Evolutionary conservation across 495 filamentous ascomycete species (phyloP), one percentile per base, ranked within the genome.

Genomic region (Lasiosphaeria hispida): DNA sequence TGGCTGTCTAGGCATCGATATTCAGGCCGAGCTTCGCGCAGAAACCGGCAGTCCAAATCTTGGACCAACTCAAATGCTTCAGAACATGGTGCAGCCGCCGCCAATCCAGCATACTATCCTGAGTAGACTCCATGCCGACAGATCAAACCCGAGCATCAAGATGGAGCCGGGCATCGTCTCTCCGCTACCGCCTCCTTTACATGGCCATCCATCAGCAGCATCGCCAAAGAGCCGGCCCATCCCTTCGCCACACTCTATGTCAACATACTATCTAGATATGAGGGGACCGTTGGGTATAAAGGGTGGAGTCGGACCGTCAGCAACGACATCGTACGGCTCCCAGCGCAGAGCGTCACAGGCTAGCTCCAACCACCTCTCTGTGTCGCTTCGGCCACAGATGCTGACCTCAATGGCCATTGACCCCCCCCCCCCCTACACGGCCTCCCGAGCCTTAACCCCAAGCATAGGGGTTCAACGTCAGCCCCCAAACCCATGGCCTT

Each of bases 1-100:
- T 38, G 9, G 10, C 15, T 49, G 49, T 30, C 47, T 53, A 96
- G 91, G 94, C 60, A 96, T 97, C 72, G 94, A 98, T 79, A 95
- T 98, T 15, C 91, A 97, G 74, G 90, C 93, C 44, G 94, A 98
- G 72, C 81, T 98, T 59, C 87, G 88, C 45, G 83, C 92, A 62
- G 96, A 96, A 76, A 90, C 88, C 18, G 88, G 85, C 61, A 88
- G 88, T 67, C 85, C 87, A 57, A 82, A 83, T 63, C 77, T 88
- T 59, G 83, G 75, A 63, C 87, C 77, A 68, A 86, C 79, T 58
- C 81, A 80, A 64, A 75, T 77, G 73, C 84, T 76, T 63, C 83
- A 77, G 75, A 87, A 79, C 63, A 80, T 81, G 75, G 82, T 79
- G 65, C 86, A 83, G 71, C 82, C 86, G 35, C 81, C 84, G 45